These are phyloP conservation scores for Candida golubevii DNA, from an alignment of 805 yeast genomes.

Conservation along the genomic window DNA sequence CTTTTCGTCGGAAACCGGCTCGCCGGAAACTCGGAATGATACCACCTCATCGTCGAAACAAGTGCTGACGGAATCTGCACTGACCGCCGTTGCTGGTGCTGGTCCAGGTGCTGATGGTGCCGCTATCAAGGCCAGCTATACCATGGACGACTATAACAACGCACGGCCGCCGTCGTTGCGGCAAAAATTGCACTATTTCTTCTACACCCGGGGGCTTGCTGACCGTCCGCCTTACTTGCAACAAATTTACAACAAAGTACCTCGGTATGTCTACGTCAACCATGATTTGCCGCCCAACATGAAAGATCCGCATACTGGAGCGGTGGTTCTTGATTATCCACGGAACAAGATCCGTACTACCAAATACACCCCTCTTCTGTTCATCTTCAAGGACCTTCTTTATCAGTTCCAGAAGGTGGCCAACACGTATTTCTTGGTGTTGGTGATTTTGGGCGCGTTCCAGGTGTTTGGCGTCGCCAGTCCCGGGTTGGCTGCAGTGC, in stretches of 20 bases:
- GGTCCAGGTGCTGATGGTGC: neutral
- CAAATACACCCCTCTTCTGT: constrained; percentile 86
- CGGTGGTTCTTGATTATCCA: constrained; percentile 59
- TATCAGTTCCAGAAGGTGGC: constrained; percentile 80
- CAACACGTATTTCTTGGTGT: constrained; percentile 75
- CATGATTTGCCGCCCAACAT: constrained; percentile 43
- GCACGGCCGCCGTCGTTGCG: constrained; percentile 12
- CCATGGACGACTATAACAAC: constrained; percentile 11
- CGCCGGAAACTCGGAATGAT: constrained; percentile 2
- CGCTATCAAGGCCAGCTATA: constrained; percentile 4
- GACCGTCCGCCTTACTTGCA: constrained; percentile 32
- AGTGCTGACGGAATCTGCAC: neutral
- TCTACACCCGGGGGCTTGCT: constrained; percentile 19
- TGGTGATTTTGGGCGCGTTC: constrained; percentile 77
- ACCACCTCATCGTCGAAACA: neutral
- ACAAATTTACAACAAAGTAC: constrained; percentile 34
- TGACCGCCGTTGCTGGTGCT: neutral
- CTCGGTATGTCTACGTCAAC: constrained; percentile 48
- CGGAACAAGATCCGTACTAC: constrained; percentile 94
- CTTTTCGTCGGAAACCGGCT: neutral
- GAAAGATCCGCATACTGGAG: constrained; percentile 49
- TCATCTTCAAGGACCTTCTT: constrained; percentile 77
- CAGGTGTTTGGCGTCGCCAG: constrained; percentile 76
- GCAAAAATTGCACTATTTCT: constrained; percentile 12
- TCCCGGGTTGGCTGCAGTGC: constrained; percentile 72